phyloP scores from a whole-genome alignment of 2,329 filamentous ascomycete species.

The Epichloe hybrida region DNA sequence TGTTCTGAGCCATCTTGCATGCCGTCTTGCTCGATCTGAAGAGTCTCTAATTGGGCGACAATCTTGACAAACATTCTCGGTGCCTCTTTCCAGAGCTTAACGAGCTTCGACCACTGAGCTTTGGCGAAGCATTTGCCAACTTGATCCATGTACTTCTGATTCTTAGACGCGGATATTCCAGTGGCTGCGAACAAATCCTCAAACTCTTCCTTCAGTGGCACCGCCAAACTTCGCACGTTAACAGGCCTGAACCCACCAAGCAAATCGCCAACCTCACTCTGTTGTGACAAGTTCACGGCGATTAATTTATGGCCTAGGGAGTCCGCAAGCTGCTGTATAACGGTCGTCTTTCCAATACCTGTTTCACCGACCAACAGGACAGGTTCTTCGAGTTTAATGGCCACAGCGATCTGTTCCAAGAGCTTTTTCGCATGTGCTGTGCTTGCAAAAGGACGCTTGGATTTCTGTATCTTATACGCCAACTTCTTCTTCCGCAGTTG shows the following conservation, averaged over 20 bases:
- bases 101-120: constrained; percentile 75
- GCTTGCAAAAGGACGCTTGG: constrained; percentile 65
- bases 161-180: constrained; percentile 73
- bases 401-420: constrained; percentile 77
- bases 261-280: constrained; percentile 93
- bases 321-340: constrained; percentile 82
- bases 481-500: constrained; percentile 43
- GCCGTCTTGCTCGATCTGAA: constrained; percentile 26
- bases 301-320: constrained; percentile 75
- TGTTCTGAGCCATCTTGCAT: constrained; percentile 27
- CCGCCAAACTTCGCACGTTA: constrained; percentile 72
- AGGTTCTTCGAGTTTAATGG: constrained; percentile 74
- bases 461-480: constrained; percentile 35
- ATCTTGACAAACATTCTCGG: constrained; percentile 74
- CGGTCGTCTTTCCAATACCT: constrained; percentile 94
- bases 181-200: constrained; percentile 78
- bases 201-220: constrained; percentile 88
- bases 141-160: constrained; percentile 72
- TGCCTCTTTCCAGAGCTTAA: constrained; percentile 78
- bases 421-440: constrained; percentile 74
- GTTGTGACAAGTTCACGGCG: constrained; percentile 91
- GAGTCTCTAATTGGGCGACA: constrained; percentile 38
- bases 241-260: constrained; percentile 94
- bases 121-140: constrained; percentile 68
- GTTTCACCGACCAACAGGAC: constrained; percentile 95